A percentile compares a stretch with the other conserved stretches of the same genome.
Conservation (phyloP, 1,139 yeast species). For the Sugiyamaella castrensis region DNA sequence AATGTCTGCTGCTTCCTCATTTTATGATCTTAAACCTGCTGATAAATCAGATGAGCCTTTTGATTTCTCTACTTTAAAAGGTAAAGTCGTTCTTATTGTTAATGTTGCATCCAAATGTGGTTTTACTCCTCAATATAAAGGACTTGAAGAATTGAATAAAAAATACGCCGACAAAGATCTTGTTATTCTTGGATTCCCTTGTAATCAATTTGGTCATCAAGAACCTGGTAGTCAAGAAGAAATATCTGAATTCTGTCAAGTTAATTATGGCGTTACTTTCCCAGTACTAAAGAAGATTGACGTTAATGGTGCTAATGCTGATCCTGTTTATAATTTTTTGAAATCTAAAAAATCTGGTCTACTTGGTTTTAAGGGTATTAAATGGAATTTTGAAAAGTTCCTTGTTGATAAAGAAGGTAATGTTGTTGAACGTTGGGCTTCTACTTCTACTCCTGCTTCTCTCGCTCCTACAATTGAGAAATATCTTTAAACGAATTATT, state of each 20-base stretch:
- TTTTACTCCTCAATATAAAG: constrained; percentile 64
- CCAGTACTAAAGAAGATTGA: constrained; percentile 84
- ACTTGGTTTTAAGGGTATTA: constrained; percentile 74
- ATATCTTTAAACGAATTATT: constrained; percentile 38
- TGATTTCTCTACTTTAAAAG: constrained; percentile 68
- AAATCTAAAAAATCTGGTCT: constrained; percentile 62
- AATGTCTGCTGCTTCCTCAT: constrained; percentile 34
- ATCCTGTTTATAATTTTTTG: constrained; percentile 75
- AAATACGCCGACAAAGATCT: constrained; percentile 74
- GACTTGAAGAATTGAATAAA: constrained; percentile 76
- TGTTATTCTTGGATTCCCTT: constrained; percentile 86
- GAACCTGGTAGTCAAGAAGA: constrained; percentile 75
- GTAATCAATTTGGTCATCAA: constrained; percentile 85
- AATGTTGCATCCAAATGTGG: constrained; percentile 85
- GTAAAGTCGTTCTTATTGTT: constrained; percentile 86
- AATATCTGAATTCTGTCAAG: constrained; percentile 60
- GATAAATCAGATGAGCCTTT: constrained; percentile 61
- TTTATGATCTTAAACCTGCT: constrained; percentile 57
- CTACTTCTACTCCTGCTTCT: constrained; percentile 63
- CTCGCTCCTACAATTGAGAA: constrained; percentile 50
- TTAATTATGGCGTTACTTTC: constrained; percentile 79
- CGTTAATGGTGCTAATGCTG: constrained; percentile 80
- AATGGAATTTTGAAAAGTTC: constrained; percentile 97
- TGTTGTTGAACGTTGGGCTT: constrained; percentile 67
- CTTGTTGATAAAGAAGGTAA: constrained; percentile 67